phyloP scores from a whole-genome alignment of 192 early-diverging fungal species.

The Coemansia asiatica region DNA sequence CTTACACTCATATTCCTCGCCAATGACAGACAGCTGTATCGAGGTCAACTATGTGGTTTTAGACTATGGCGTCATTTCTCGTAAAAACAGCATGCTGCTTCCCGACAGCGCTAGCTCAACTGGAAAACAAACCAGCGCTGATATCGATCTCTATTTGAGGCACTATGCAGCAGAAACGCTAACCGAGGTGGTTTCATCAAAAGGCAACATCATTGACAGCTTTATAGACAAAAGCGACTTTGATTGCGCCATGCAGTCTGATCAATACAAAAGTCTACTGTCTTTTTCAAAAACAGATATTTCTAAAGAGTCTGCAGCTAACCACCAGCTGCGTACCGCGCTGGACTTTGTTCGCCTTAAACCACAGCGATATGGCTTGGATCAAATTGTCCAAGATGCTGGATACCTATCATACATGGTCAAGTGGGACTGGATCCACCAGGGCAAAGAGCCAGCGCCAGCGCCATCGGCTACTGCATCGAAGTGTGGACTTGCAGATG shows the following conservation, averaged over 20 bases:
- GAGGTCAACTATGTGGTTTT: constrained; percentile 37
- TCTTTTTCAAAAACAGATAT: neutral
- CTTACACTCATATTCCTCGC: constrained; percentile 16
- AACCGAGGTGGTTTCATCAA: neutral
- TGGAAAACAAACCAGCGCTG: neutral
- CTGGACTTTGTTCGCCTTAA: constrained; percentile 12
- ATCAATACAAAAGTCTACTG: neutral
- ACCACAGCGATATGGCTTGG: neutral
- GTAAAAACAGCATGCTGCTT: constrained; percentile 22
- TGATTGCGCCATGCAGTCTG: neutral
- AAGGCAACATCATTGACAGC: no score
- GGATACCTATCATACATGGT: constrained; percentile 41
- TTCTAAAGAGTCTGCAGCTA: neutral
- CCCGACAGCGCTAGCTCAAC: constrained; percentile 16
- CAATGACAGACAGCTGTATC: constrained; percentile 40
- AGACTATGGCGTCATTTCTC: constrained; percentile 25
- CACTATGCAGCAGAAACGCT: neutral
- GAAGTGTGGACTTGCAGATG: neutral
- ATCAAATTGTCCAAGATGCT: constrained; percentile 13
- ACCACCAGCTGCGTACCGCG: neutral
- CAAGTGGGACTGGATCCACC: constrained; percentile 37
- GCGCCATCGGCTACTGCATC: neutral
- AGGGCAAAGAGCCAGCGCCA: constrained; percentile 19
- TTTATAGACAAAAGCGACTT: neutral
- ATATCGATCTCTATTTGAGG: constrained; percentile 14